These are phyloP conservation scores for Eucalyptus cladocalyx DNA, from an alignment of 345 rosid species.

Conservation along the genomic window DNA sequence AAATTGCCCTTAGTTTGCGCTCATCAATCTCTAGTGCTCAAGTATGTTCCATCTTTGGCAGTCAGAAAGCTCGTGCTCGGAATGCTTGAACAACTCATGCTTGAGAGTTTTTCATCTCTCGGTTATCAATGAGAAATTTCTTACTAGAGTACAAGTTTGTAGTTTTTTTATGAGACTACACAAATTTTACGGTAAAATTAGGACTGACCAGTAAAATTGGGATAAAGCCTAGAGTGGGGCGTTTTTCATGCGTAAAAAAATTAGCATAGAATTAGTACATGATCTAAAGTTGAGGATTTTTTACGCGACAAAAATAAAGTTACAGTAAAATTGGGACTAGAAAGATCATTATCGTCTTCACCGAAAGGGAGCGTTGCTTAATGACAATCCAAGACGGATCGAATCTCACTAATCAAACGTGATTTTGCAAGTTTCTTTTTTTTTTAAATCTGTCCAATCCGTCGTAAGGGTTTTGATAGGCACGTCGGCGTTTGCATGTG, in stretches of 20 bases:
- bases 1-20: background rate
- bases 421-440: background rate
- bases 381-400: background rate
- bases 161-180: background rate
- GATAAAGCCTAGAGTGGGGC: background rate
- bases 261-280: too few relatives aligned
- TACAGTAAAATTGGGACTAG: background rate
- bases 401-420: background rate
- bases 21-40: background rate
- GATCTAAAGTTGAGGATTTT: background rate
- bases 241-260: too few relatives aligned
- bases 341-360: background rate
- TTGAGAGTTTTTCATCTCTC: background rate
- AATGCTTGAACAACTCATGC: rapidly evolving
- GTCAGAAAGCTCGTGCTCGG: rapidly evolving
- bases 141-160: too few relatives aligned
- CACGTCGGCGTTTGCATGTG: background rate
- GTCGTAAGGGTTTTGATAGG: background rate
- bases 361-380: background rate
- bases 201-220: background rate
- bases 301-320: background rate
- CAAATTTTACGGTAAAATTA: too few relatives aligned
- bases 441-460: background rate
- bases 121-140: too few relatives aligned
- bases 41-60: too few relatives aligned